phyloP scores from a whole-genome alignment of 345 rosid genomes.

The Eucalyptus sp. region DNA sequence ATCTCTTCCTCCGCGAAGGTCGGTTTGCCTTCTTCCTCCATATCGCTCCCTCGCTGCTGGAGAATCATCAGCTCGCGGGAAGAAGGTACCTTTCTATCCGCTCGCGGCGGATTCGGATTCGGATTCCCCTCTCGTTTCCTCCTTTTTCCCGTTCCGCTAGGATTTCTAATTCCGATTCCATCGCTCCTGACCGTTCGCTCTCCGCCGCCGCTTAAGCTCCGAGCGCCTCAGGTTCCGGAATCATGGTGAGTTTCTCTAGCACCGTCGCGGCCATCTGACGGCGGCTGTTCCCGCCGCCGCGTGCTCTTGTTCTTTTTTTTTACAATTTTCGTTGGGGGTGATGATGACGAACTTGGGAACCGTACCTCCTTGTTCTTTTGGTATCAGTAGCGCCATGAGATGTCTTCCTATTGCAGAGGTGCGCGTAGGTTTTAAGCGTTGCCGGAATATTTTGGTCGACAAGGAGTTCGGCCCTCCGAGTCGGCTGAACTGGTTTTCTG shows the following conservation, averaged over 20 bases:
- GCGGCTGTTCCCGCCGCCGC: not conserved
- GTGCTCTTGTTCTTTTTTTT: not conserved
- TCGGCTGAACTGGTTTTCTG: not conserved
- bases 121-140: not conserved
- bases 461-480: not conserved
- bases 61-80: not conserved
- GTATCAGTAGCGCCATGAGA: not conserved
- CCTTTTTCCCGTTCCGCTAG: not conserved
- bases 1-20: not conserved
- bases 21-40: accelerated
- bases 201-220: not conserved
- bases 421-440: not conserved
- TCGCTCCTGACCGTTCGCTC: not conserved
- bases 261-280: not conserved
- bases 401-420: not conserved
- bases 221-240: not conserved
- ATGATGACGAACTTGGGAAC: not conserved
- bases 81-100: not conserved
- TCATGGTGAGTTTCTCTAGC: not conserved
- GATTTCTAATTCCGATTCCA: not conserved
- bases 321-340: not conserved
- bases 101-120: not conserved
- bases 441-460: not conserved
- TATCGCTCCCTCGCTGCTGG: not conserved
- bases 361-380: not conserved